These are phyloP conservation scores for Suhomyces xylopsoci DNA, from an alignment of 805 yeast genomes.

Conservation along the genomic window DNA sequence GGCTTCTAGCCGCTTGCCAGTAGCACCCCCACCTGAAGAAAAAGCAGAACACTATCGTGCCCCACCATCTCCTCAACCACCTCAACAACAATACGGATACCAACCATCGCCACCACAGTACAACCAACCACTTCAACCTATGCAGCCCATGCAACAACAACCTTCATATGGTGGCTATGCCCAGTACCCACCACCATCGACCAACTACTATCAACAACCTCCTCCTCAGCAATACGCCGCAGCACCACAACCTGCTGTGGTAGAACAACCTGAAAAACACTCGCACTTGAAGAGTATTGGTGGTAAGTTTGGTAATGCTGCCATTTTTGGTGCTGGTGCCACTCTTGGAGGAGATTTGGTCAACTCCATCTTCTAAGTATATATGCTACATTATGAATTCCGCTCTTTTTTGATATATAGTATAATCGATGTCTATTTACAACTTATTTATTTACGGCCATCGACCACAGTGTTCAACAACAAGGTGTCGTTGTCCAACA, in stretches of 20 bases:
- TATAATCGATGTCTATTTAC: constrained; percentile 6
- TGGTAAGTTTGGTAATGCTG: constrained; percentile 84
- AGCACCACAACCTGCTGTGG: constrained; percentile 18
- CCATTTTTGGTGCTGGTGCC: constrained; percentile 95
- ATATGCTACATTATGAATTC: background rate
- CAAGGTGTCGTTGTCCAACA: constrained; percentile 88
- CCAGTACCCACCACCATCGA: constrained; percentile 52
- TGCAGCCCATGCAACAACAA: constrained; percentile 21
- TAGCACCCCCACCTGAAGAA: constrained; percentile 17
- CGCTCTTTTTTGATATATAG: background rate
- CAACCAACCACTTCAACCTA: constrained; percentile 9
- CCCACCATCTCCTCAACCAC: constrained; percentile 14
- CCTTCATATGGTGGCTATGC: constrained; percentile 34
- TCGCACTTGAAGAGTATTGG: constrained; percentile 60
- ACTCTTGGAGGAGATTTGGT: constrained; percentile 83
- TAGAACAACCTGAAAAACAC: constrained; percentile 17
- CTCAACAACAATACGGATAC: constrained; percentile 10
- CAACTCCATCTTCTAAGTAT: constrained; percentile 54
- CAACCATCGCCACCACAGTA: constrained; percentile 17
- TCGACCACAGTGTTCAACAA: constrained; percentile 86
- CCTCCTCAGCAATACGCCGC: constrained; percentile 14
- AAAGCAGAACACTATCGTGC: constrained; percentile 13
- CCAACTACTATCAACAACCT: constrained; percentile 40
- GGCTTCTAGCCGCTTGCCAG: background rate
- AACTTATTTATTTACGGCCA: constrained; percentile 46